Percentiles rank a stretch among this genome's conserved stretches.
These are phyloP conservation scores for Diaporthe batatas DNA, from an alignment of 2,329 filamentous ascomycete genomes.

Conservation along the genomic window DNA sequence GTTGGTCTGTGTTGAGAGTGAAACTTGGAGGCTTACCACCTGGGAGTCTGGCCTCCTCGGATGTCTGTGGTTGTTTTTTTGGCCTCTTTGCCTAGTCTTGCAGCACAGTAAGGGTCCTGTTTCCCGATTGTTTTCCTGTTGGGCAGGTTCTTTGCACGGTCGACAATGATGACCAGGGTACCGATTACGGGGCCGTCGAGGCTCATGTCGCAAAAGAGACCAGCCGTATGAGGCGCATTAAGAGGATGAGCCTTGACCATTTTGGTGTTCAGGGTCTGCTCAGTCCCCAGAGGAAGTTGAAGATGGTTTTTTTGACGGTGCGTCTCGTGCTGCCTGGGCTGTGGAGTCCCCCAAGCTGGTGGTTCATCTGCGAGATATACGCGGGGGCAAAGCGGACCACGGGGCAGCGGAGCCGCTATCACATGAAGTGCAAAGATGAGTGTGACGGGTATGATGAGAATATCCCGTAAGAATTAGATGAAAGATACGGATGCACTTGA, in stretches of 20 bases:
- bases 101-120: constrained; percentile 97
- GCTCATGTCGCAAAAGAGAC: constrained; percentile 94
- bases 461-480: neutral
- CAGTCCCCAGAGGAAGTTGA: constrained; percentile 1
- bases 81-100: constrained; percentile 92
- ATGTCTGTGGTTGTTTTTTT: constrained; percentile 97
- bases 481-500: constrained; percentile 1
- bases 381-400: neutral
- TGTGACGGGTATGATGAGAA: neutral
- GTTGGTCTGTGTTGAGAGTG: neutral
- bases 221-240: constrained; percentile 82
- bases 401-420: constrained; percentile 1
- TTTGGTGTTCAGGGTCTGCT: constrained; percentile 43
- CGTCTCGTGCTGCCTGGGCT: constrained; percentile 26
- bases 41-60: constrained; percentile 93
- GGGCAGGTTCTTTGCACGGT: constrained; percentile 95
- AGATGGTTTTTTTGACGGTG: constrained; percentile 21
- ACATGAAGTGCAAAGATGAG: neutral
- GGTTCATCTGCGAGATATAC: constrained; percentile 4
- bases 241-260: constrained; percentile 70
- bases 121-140: constrained; percentile 98
- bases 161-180: constrained; percentile 90
- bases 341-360: constrained; percentile 11
- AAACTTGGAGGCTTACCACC: constrained; percentile 75
- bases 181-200: constrained; percentile 94